Percentiles rank a stretch among this genome's conserved stretches.
These are phyloP conservation scores for Hypoxylon sp. DNA, from an alignment of 2,329 filamentous ascomycete species.

Conservation along the genomic window DNA sequence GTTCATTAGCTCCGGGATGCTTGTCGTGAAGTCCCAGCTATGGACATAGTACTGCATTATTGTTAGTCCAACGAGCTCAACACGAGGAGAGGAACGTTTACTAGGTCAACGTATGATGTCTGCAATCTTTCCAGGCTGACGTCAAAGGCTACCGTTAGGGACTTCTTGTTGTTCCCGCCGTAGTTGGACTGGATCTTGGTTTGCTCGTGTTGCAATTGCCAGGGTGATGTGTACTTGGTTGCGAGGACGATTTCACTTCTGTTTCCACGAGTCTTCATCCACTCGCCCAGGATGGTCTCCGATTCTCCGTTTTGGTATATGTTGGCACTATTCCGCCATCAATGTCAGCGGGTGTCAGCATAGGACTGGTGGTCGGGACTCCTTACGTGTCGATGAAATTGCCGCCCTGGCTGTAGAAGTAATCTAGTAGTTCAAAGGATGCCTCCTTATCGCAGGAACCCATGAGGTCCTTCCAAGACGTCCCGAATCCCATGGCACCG, in stretches of 20 bases:
- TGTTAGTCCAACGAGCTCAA: neutral
- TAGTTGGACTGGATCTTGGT: slow-evolving; percentile 52
- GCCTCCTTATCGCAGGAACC: slow-evolving; percentile 66
- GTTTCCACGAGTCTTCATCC: slow-evolving; percentile 63
- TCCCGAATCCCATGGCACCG: slow-evolving; percentile 66
- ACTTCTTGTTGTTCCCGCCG: slow-evolving; percentile 57
- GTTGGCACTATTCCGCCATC: slow-evolving; percentile 56
- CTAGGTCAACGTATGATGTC: slow-evolving; percentile 54
- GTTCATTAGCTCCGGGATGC: slow-evolving; percentile 47
- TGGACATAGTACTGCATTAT: slow-evolving; percentile 33
- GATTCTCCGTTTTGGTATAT: slow-evolving; percentile 70
- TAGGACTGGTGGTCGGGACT: neutral
- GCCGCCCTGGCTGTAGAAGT: slow-evolving; percentile 69
- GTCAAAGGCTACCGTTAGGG: slow-evolving; percentile 55
- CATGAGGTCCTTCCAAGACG: slow-evolving; percentile 60
- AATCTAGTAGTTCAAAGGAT: slow-evolving; percentile 69
- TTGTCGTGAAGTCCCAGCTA: slow-evolving; percentile 44
- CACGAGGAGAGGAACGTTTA: slow-evolving; percentile 36
- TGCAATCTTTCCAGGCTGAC: slow-evolving; percentile 58
- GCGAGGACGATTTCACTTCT: slow-evolving; percentile 68
- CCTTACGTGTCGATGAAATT: slow-evolving; percentile 75
- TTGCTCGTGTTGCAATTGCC: slow-evolving; percentile 22
- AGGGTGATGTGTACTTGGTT: slow-evolving; percentile 62
- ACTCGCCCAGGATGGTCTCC: slow-evolving; percentile 69
- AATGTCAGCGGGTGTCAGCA: neutral